Conservation (phyloP, 192 early-diverging fungal species). For the Backusella mclennaniae region DNA sequence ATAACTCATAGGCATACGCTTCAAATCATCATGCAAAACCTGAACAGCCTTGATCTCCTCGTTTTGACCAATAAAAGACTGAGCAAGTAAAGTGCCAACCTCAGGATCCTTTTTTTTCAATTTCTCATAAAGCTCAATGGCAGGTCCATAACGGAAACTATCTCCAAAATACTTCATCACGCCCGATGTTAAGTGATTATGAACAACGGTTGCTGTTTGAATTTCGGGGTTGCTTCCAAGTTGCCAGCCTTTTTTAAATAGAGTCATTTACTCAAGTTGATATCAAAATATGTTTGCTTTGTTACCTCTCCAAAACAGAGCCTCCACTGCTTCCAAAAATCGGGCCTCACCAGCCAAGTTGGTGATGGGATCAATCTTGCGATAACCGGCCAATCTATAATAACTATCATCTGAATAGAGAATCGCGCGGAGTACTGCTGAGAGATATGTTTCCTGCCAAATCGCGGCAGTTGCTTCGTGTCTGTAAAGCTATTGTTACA, state of each 20-base stretch:
- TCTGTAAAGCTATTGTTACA: slow-evolving; percentile 30
- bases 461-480: slow-evolving; percentile 71
- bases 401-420: slow-evolving; percentile 87
- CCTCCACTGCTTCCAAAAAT: slow-evolving; percentile 82
- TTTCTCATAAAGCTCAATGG: slow-evolving; percentile 79
- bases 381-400: slow-evolving; percentile 83
- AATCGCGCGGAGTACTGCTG: slow-evolving; percentile 85
- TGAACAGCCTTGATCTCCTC: slow-evolving; percentile 94
- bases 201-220: slow-evolving; percentile 88
- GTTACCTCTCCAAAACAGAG: slow-evolving; percentile 83
- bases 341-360: slow-evolving; percentile 68
- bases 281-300: background rate
- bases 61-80: slow-evolving; percentile 75
- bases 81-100: slow-evolving; percentile 84
- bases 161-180: slow-evolving; percentile 89
- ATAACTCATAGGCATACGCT: slow-evolving; percentile 76
- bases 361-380: slow-evolving; percentile 87
- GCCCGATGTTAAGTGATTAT: slow-evolving; percentile 88
- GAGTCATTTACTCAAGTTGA: background rate
- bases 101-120: slow-evolving; percentile 81
- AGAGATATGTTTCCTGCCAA: slow-evolving; percentile 92
- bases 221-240: slow-evolving; percentile 92
- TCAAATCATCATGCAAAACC: slow-evolving; percentile 81
- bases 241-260: slow-evolving; percentile 66
- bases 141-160: slow-evolving; percentile 76